Base-by-base conservation (phyloP, 2,329 filamentous ascomycete genomes). In the Trichoderma sp. region DNA sequence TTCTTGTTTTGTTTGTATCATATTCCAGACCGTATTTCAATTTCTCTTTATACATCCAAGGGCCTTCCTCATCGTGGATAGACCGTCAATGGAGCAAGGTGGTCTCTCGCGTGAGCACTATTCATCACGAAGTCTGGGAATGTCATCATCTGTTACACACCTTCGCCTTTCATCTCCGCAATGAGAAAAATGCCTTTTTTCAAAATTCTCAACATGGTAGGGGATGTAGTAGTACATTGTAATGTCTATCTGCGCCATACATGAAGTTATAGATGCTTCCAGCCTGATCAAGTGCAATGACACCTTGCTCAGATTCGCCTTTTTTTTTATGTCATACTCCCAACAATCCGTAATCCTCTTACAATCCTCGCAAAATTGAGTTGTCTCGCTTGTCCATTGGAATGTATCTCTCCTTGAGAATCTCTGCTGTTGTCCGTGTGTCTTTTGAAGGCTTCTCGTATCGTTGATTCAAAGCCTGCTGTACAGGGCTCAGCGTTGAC, bases 401-500 rank as follows among this genome's bases (percentile, higher is more conserved):
- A 74, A 78, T 83, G 76, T 90, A 90, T 75, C 88, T 82, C 77
- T 89, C 86, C 63, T 81, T 83, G 67, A 91, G 79, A 55, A 84
- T 82, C 77, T 89, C 85, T 73, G 87, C 83, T 23, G 87, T 85
- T 59, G 82, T 86, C 80, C 85, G 85, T 72, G 83, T 81, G 74
- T 84, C 77, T 68, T 77, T 77, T 15, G 78, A 78, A 55, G 81
- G 76, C 74, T 82, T 83, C 78, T 85, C 81, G 74, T 85, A 90
- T 64, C 88, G 82, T 79, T 89, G 81, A 70, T 83, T 80, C 72
- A 87, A 80, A 11, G 87, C 87, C 78, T 80, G 83, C 76, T 89
- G 83, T 17, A 86, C 82, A 3, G 84, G 82, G 75, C 65, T 81
- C 72, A 71, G 73, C 65, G 76, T 71, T 23, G 23, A 23, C 3